These are phyloP conservation scores for Phytopythium helicoides DNA, from an alignment of 352 stramenopile genomes.

Conservation along the genomic window DNA sequence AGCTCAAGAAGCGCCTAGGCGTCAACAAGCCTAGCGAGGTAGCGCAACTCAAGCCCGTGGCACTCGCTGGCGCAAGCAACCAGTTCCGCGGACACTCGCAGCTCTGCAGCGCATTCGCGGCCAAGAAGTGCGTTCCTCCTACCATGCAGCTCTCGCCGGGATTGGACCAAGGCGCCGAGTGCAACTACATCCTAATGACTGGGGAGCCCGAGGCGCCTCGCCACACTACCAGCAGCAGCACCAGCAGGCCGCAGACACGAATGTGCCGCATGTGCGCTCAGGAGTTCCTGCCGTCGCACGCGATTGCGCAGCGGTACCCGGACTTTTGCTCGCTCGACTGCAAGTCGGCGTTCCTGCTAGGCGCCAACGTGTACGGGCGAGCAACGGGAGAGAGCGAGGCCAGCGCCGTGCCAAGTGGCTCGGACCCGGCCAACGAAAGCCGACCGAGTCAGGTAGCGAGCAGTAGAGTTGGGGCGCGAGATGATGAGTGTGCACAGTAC, in stretches of 20 bases:
- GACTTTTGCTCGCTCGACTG: constrained; percentile 43
- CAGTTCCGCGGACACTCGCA: constrained; percentile 30
- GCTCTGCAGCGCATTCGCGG: constrained; percentile 32
- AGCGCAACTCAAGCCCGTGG: constrained; percentile 26
- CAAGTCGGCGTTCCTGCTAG: constrained; percentile 37
- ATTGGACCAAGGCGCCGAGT: background rate
- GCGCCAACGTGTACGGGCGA: constrained; percentile 1
- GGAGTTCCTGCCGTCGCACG: constrained; percentile 25
- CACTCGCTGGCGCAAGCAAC: constrained; percentile 30
- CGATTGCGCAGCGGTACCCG: constrained; percentile 22
- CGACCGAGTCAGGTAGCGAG: no score
- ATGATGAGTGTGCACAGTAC: no score
- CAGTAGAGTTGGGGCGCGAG: no score
- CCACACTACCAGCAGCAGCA: background rate
- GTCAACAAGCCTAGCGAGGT: constrained; percentile 18
- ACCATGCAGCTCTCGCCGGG: background rate
- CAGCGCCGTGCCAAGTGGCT: background rate
- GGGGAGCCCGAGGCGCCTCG: constrained; percentile 15
- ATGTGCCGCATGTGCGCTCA: constrained; percentile 35
- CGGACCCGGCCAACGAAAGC: background rate
- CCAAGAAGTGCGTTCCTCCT: background rate
- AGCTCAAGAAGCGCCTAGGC: constrained; percentile 17
- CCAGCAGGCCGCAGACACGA: constrained; percentile 22
- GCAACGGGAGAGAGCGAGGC: background rate
- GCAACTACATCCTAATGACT: background rate